Conservation (phyloP, 805 yeast genomes). For the Jamesozyma lodderae region DNA sequence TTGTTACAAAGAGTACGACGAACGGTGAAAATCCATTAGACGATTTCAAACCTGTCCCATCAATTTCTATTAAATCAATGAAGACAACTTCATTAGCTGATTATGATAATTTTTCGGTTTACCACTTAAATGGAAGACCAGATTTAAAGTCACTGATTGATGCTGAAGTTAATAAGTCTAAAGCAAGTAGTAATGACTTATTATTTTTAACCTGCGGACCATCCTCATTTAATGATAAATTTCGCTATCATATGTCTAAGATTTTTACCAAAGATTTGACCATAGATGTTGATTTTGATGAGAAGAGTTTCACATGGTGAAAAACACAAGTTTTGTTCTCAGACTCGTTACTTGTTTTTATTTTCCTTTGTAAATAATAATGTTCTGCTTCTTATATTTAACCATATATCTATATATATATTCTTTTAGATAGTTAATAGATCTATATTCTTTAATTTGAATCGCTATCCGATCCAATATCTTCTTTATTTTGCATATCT, state of each 20-base stretch:
- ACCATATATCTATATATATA: too few relatives aligned
- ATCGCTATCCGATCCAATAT: slow-evolving; percentile 8
- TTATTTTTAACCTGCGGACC: slow-evolving; percentile 59
- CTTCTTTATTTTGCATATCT: slow-evolving; percentile 19
- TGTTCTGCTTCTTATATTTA: background rate
- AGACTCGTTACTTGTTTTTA: background rate
- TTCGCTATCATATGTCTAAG: slow-evolving; percentile 40
- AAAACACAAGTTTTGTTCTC: background rate
- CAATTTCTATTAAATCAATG: background rate
- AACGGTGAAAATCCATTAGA: slow-evolving; percentile 3
- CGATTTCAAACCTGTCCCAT: background rate
- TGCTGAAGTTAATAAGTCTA: slow-evolving; percentile 26
- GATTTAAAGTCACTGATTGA: slow-evolving; percentile 33
- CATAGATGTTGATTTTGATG: slow-evolving; percentile 24
- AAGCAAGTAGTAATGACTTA: slow-evolving; percentile 35
- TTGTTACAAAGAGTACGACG: slow-evolving; percentile 6
- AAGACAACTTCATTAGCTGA: background rate
- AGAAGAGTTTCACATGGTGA: slow-evolving; percentile 31
- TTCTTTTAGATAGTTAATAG: too few relatives aligned
- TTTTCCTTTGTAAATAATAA: background rate
- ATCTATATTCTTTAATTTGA: too few relatives aligned
- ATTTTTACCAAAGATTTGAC: slow-evolving; percentile 25
- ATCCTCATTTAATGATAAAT: slow-evolving; percentile 45
- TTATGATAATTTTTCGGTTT: slow-evolving; percentile 7
- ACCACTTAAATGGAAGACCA: slow-evolving; percentile 37